These are phyloP conservation scores for Limnomonas spitsbergensis DNA, from an alignment of 139 green algal species.

Conservation along the genomic window DNA sequence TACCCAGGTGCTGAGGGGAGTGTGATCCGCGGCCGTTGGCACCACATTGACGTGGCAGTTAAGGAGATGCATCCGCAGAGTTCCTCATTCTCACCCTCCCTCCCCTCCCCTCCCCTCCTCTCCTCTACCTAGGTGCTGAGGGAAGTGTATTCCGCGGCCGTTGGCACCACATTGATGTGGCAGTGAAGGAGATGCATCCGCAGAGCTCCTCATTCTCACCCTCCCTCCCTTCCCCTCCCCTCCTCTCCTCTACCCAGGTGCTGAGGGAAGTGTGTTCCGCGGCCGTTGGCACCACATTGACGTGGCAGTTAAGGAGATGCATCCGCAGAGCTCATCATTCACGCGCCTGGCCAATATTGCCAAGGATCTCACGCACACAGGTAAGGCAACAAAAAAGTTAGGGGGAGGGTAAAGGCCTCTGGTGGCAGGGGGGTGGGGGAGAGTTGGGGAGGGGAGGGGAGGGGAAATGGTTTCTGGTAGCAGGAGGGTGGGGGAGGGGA, in stretches of 20 bases:
- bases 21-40: constrained; percentile 37
- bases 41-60: constrained; percentile 45
- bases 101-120: no score
- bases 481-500: no score
- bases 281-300: constrained; percentile 49
- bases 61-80: constrained; percentile 33
- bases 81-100: neutral
- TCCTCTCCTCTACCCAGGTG: constrained; percentile 17
- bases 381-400: no score
- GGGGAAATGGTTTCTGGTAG: no score
- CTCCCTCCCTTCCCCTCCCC: neutral
- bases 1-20: no score
- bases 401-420: no score
- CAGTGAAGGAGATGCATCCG: constrained; percentile 46
- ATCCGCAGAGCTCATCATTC: constrained; percentile 14
- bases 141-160: constrained; percentile 38
- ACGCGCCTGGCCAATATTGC: constrained; percentile 21
- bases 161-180: constrained; percentile 50
- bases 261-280: constrained; percentile 41
- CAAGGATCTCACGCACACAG: neutral
- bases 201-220: constrained; percentile 5
- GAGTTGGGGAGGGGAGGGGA: no score
- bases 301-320: constrained; percentile 49
- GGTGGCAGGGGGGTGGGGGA: no score
- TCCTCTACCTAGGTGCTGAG: constrained; percentile 44